Base-by-base conservation (phyloP, 2,329 filamentous ascomycete species). In the Ascochyta fabae region DNA sequence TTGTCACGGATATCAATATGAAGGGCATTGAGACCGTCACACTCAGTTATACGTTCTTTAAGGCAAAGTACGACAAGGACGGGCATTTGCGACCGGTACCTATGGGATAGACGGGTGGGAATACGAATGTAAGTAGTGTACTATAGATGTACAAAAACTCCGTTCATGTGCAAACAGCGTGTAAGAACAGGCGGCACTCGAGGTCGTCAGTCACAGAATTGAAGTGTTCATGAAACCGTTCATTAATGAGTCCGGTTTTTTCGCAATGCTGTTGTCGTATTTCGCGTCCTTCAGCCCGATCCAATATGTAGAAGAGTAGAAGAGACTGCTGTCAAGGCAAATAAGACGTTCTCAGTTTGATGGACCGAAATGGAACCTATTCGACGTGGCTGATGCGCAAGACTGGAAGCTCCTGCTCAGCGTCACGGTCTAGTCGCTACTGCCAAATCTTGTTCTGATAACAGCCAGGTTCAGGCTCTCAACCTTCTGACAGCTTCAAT, bases 31-130 rank as follows among this genome's bases (percentile, higher is more conserved):
- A 97, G 79, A 96, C 93, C 2, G 92, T 99, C 51, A 99, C 95
- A 31, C 77, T 99, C 70, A 96, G 89, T 66, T 99, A 99, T 79
- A 99, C 95, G 0, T 99, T 99, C 75, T 99, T 99, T 77, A 99
- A 95, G 78, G 91, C 91, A 45, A 90, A 86, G 74, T 95, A 95
- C 75, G 91, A 94, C 75, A 87, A 92, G 65, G 88, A 92, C 67
- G 90, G 91, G 2, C 84, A 88, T 67, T 77, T 94, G 58, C 84
- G 77, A 51, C 84, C 85, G 9, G 79, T 86, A 29, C 78, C 83
- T 3, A 74, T 71, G 69, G 49, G 43, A 23, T 65, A 23, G 5
- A 4, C 2, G 4, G 41, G 10, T 7, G 19, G 22, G 19, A 36
- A 13, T 23, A 12, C 13, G 8, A 8, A 23, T n/a, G 33, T 44